Percentiles rank a stretch among this genome's conserved stretches.
Evolutionary conservation across 495 filamentous ascomycete species (phyloP).

Genomic region (Penicillium goetzii): DNA sequence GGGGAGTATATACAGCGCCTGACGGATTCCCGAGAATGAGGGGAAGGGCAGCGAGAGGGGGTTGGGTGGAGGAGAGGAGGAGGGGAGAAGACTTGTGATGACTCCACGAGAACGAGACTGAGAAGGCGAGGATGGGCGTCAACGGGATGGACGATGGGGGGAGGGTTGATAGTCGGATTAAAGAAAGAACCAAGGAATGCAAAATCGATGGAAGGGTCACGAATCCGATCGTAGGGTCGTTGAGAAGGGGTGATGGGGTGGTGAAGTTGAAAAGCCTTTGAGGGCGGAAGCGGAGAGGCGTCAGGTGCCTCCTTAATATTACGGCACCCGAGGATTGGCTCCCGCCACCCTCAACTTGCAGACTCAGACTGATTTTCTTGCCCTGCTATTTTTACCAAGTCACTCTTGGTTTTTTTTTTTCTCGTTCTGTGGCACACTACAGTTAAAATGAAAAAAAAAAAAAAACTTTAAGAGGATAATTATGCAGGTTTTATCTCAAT

Average conservation of each 20-base stretch:
- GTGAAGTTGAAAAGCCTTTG: constrained; percentile 35
- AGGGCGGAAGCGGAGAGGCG: constrained; percentile 41
- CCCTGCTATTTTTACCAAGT: constrained; percentile 23
- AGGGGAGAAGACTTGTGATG: constrained; percentile 5
- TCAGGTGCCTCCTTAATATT: constrained; percentile 45
- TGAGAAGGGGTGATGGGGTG: constrained; percentile 11
- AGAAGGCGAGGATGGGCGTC: neutral
- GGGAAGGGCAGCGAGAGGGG: constrained; percentile 21
- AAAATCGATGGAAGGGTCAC: neutral
- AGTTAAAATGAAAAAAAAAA: neutral
- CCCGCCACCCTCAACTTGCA: constrained; percentile 29
- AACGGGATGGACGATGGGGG: neutral
- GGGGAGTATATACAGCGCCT: constrained; percentile 10
- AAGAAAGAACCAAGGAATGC: constrained; percentile 2
- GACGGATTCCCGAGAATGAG: constrained; percentile 3
- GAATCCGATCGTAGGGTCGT: constrained; percentile 11
- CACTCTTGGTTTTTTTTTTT: neutral
- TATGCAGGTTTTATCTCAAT: neutral
- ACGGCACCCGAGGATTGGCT: constrained; percentile 30
- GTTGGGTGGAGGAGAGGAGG: neutral
- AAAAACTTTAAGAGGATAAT: neutral
- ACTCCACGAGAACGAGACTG: neutral
- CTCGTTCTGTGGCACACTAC: neutral
- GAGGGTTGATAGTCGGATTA: constrained; percentile 1
- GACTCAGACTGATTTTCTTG: neutral